Percentiles rank a stretch among this genome's conserved stretches.
Evolutionary conservation across 2,329 filamentous ascomycete species (phyloP).

Genomic region (Byssoonygena ceratinophila): DNA sequence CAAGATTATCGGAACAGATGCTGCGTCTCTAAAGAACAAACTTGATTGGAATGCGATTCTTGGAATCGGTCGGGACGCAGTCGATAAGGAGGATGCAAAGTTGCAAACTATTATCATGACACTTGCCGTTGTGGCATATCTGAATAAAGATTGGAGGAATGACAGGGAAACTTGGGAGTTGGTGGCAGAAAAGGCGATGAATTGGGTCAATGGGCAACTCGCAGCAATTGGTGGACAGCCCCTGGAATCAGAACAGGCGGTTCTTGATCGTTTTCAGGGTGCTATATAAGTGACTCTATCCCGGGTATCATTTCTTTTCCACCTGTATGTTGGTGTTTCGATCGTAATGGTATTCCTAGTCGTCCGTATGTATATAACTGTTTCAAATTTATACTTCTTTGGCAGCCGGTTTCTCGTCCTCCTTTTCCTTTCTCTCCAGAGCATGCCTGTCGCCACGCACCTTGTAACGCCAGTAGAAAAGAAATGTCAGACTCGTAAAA

Average conservation of each 20-base stretch:
- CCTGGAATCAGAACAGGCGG: background rate
- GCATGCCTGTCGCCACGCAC: too few relatives aligned
- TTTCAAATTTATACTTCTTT: too few relatives aligned
- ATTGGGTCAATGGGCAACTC: slow-evolving; percentile 31
- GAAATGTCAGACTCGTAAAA: too few relatives aligned
- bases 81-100: slow-evolving; percentile 9
- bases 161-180: slow-evolving; percentile 53
- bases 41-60: slow-evolving; percentile 8
- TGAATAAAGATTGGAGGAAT: slow-evolving; percentile 38
- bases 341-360: too few relatives aligned
- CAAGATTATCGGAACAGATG: slow-evolving; percentile 15
- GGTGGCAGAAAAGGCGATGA: slow-evolving; percentile 50
- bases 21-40: slow-evolving; percentile 1
- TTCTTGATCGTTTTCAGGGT: background rate
- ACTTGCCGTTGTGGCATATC: slow-evolving; percentile 38
- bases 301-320: too few relatives aligned
- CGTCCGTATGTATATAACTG: too few relatives aligned
- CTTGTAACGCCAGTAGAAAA: too few relatives aligned
- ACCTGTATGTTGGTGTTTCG: too few relatives aligned
- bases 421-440: too few relatives aligned
- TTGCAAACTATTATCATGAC: slow-evolving; percentile 22
- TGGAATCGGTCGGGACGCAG: slow-evolving; percentile 5
- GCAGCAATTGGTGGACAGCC: background rate
- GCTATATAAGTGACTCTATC: too few relatives aligned
- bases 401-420: too few relatives aligned